Percentiles rank a stretch among this genome's conserved stretches.
Evolutionary conservation across 169 alveolate species (phyloP).

Genomic region (Plasmodium malariae): DNA sequence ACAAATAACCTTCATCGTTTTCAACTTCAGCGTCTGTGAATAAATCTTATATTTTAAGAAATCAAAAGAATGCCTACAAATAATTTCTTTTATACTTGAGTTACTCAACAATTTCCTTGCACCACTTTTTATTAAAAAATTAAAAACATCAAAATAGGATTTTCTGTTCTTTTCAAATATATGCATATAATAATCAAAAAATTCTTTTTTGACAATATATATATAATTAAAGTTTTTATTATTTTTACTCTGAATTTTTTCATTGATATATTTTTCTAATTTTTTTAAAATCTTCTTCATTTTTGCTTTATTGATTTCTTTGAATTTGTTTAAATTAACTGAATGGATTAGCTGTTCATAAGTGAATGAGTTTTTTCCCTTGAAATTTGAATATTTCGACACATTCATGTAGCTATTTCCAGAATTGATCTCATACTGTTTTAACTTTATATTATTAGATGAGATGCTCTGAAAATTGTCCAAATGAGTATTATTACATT

Average conservation of each 20-base stretch:
- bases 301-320: constrained; percentile 11
- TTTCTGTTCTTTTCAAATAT: constrained; percentile 22
- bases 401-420: not conserved
- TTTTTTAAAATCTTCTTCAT: constrained; percentile 32
- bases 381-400: not conserved
- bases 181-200: constrained; percentile 39
- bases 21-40: constrained; percentile 44
- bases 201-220: constrained; percentile 52
- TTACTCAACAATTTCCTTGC: constrained; percentile 33
- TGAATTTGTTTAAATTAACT: not conserved
- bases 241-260: constrained; percentile 23
- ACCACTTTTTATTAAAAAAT: constrained; percentile 53
- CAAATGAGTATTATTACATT: too few relatives aligned
- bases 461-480: not conserved
- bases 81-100: constrained; percentile 55
- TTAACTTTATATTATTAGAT: not conserved
- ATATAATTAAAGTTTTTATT: constrained; percentile 37
- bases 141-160: constrained; percentile 44
- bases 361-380: not conserved
- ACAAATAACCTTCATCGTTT: constrained; percentile 33
- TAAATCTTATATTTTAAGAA: constrained; percentile 48
- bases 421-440: not conserved
- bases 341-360: not conserved
- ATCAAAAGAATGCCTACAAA: constrained; percentile 57
- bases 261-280: constrained; percentile 32